Evolutionary conservation across 257 asterid genomes (phyloP).

Genomic region (Thymus mandschuricus): DNA sequence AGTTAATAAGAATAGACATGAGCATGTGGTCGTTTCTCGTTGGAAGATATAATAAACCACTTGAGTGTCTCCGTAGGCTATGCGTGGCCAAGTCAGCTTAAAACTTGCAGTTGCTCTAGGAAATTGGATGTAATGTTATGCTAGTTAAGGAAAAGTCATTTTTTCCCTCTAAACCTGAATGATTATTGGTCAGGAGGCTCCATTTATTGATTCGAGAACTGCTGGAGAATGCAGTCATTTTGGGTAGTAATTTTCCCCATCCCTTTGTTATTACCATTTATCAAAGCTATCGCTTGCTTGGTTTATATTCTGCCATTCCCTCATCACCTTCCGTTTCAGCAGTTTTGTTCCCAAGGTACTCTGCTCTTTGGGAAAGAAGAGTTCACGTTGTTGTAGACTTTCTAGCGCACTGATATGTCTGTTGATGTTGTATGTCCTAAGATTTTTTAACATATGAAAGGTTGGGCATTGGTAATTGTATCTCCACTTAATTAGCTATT

Average conservation of each 20-base stretch:
- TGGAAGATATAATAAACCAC: neutral
- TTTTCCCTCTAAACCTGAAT: neutral
- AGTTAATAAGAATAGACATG: neutral
- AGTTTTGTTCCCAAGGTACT: neutral
- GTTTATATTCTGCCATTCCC: constrained; percentile 3
- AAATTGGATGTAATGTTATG: neutral
- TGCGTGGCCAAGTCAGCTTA: constrained; percentile 4
- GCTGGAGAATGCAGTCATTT: neutral
- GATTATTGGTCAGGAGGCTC: neutral
- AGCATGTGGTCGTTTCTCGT: neutral
- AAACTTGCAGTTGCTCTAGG: neutral
- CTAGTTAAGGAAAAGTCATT: constrained; percentile 5
- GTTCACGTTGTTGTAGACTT: neutral
- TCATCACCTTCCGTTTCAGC: neutral
- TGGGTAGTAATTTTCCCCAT: neutral
- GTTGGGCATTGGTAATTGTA: neutral
- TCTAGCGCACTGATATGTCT: neutral
- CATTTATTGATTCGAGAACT: neutral
- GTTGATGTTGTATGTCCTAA: neutral
- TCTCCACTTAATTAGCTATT: neutral
- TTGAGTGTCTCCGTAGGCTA: neutral
- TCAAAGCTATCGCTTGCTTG: neutral
- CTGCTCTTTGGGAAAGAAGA: constrained; percentile 1
- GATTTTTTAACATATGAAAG: neutral
- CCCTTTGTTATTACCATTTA: neutral